These are phyloP conservation scores for Bipolaris bicolor DNA, from an alignment of 2,329 filamentous ascomycete species.

Conservation along the genomic window DNA sequence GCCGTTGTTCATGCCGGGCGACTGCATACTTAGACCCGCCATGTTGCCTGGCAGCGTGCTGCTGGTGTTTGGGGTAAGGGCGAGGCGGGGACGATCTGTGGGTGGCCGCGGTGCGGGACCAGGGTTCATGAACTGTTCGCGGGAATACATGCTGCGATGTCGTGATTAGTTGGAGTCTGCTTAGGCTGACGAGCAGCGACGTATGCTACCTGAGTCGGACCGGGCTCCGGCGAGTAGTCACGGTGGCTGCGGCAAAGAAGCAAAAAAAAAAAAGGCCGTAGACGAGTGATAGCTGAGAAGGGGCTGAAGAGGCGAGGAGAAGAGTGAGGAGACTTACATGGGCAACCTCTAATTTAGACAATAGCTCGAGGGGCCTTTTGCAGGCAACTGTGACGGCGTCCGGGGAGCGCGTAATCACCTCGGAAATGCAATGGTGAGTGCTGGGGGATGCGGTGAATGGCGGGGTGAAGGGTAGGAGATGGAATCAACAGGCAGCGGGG, in stretches of 20 bases:
- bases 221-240: not conserved
- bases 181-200: slow-evolving; percentile 2
- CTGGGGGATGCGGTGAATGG: slow-evolving; percentile 34
- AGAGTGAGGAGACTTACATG: slow-evolving; percentile 31
- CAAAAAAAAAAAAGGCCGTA: not conserved
- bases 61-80: slow-evolving; percentile 74
- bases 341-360: slow-evolving; percentile 28
- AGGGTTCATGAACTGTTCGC: slow-evolving; percentile 89
- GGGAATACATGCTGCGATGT: slow-evolving; percentile 62
- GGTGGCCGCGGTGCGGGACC: slow-evolving; percentile 92
- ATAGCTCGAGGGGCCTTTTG: slow-evolving; percentile 10
- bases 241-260: slow-evolving; percentile 1
- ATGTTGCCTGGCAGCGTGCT: slow-evolving; percentile 75
- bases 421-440: slow-evolving; percentile 14
- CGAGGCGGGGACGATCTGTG: slow-evolving; percentile 79
- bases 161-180: slow-evolving; percentile 17
- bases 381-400: slow-evolving; percentile 17
- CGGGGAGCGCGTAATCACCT: slow-evolving; percentile 16
- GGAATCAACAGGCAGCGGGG: slow-evolving; percentile 18
- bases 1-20: slow-evolving; percentile 56
- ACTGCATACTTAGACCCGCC: slow-evolving; percentile 75
- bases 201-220: slow-evolving; percentile 4
- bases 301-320: not conserved
- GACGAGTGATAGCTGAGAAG: not conserved
- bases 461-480: slow-evolving; percentile 31